A percentile compares a stretch with the other conserved stretches of the same genome.
phyloP scores from a whole-genome alignment of 2,329 filamentous ascomycete genomes.

The Arthrobotrys musiformis region DNA sequence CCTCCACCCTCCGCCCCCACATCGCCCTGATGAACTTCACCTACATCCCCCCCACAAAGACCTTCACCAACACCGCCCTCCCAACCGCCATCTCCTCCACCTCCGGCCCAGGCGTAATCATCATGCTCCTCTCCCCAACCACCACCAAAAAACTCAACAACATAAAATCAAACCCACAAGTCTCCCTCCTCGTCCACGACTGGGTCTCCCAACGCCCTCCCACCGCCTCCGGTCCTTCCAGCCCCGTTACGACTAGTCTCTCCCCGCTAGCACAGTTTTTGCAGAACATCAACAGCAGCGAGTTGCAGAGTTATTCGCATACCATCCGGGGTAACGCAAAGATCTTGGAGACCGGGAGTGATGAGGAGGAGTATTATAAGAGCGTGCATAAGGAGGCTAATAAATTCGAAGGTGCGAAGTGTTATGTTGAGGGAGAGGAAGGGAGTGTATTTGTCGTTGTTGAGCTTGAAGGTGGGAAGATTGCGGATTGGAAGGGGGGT shows the following conservation, averaged over 20 bases:
- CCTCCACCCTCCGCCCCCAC: slow-evolving; percentile 78
- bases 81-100: slow-evolving; percentile 51
- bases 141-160: slow-evolving; percentile 83
- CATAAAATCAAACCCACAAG: slow-evolving; percentile 82
- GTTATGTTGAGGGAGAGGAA: slow-evolving; percentile 82
- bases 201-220: slow-evolving; percentile 95
- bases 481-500: slow-evolving; percentile 49
- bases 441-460: slow-evolving; percentile 87
- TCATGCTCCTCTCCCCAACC: slow-evolving; percentile 91
- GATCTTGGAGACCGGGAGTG: slow-evolving; percentile 76
- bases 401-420: slow-evolving; percentile 77
- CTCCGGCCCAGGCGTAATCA: slow-evolving; percentile 73
- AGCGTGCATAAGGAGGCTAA: slow-evolving; percentile 90
- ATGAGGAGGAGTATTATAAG: slow-evolving; percentile 86
- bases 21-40: slow-evolving; percentile 99
- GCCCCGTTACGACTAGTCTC: slow-evolving; percentile 71
- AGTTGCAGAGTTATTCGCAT: slow-evolving; percentile 86
- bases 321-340: slow-evolving; percentile 91
- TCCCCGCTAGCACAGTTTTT: slow-evolving; percentile 84
- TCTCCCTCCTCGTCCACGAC: slow-evolving; percentile 95
- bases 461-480: slow-evolving; percentile 61
- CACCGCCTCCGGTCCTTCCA: slow-evolving; percentile 65
- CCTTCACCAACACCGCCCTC: slow-evolving; percentile 35
- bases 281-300: slow-evolving; percentile 88
- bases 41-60: slow-evolving; percentile 74